phyloP scores from a whole-genome alignment of 495 filamentous ascomycete genomes.

The Hyaloscypha variabilis region DNA sequence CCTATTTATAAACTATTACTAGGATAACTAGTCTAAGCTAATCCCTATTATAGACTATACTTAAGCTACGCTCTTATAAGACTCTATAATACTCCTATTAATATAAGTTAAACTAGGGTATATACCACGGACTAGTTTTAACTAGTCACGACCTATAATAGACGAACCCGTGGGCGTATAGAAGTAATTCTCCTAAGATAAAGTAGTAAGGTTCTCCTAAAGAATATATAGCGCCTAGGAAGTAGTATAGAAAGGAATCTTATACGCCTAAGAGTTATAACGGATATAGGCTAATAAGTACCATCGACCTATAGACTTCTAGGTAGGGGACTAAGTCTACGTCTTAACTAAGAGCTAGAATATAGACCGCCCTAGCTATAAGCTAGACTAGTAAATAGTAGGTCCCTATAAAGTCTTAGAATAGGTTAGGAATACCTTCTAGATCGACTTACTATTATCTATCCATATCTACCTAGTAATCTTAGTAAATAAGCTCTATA shows the following conservation, averaged over 20 bases:
- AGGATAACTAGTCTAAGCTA: constrained; percentile 35
- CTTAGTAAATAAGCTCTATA: neutral
- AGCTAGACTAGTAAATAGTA: neutral
- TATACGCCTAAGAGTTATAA: neutral
- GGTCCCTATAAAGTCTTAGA: neutral
- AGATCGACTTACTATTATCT: neutral
- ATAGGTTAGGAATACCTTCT: neutral
- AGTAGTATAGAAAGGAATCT: neutral
- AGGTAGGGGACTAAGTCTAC: constrained; percentile 4
- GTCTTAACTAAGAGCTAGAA: neutral
- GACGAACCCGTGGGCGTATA: too few relatives aligned
- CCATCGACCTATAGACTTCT: neutral
- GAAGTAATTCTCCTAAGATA: neutral
- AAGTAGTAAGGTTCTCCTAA: neutral
- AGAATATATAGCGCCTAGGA: neutral
- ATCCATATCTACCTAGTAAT: constrained; percentile 1
- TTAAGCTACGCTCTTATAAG: neutral
- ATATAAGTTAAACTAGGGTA: neutral
- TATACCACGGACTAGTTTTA: neutral
- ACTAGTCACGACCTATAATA: neutral
- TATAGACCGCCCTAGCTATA: neutral
- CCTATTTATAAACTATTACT: constrained; percentile 32
- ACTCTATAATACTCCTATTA: neutral
- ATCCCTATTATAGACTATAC: constrained; percentile 26
- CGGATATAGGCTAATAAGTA: neutral